phyloP scores from a whole-genome alignment of 495 filamentous ascomycete species.

The Penicillium cinerascens region DNA sequence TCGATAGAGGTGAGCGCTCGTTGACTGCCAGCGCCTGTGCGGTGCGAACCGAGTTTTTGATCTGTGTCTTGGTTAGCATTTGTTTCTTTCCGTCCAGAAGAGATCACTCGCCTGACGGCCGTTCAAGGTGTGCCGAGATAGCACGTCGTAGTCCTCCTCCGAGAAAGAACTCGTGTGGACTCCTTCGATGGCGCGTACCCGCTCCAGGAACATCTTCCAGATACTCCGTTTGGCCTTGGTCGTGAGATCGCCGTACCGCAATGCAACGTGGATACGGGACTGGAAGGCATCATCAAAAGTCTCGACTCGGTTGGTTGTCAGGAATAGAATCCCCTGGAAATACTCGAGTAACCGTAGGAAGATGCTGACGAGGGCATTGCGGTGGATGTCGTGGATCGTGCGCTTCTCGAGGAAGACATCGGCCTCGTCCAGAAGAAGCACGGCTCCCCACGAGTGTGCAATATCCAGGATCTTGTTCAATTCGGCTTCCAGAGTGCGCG shows the following conservation, averaged over 20 bases:
- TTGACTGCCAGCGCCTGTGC: constrained; percentile 83
- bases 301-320: constrained; percentile 78
- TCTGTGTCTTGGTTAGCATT: constrained; percentile 42
- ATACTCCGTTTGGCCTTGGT: constrained; percentile 74
- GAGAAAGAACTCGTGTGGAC: constrained; percentile 60
- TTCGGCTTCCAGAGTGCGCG: constrained; percentile 71
- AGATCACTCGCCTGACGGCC: constrained; percentile 66
- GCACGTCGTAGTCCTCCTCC: constrained; percentile 61
- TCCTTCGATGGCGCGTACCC: constrained; percentile 62
- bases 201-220: constrained; percentile 81
- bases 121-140: constrained; percentile 73
- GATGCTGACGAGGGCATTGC: constrained; percentile 76
- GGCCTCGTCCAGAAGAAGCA: constrained; percentile 73
- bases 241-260: constrained; percentile 77
- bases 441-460: constrained; percentile 81
- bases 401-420: constrained; percentile 78
- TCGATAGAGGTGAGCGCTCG: constrained; percentile 63
- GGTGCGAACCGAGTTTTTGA: constrained; percentile 88
- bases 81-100: neutral
- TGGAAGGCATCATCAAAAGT: constrained; percentile 68
- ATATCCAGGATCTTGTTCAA: constrained; percentile 84
- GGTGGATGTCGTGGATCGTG: constrained; percentile 64
- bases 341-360: constrained; percentile 70
- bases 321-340: constrained; percentile 76
- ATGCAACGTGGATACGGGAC: constrained; percentile 65